A percentile compares a stretch with the other conserved stretches of the same genome.
These are phyloP conservation scores for Lentinula sp. DNA, from an alignment of 768 basidiomycete genomes.

Conservation along the genomic window DNA sequence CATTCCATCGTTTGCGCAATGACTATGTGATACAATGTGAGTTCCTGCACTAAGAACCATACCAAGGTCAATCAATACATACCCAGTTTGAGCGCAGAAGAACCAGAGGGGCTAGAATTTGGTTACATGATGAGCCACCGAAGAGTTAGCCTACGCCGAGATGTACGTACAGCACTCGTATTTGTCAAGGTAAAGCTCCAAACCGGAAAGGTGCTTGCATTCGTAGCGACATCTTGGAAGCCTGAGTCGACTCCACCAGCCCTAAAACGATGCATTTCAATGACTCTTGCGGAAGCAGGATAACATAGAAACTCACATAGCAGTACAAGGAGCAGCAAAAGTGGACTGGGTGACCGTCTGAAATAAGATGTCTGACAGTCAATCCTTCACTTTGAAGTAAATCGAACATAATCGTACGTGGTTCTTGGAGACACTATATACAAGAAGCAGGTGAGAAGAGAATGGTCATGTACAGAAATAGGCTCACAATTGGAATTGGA, in stretches of 20 bases:
- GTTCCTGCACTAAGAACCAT: background rate
- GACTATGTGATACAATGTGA: background rate
- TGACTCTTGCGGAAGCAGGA: background rate
- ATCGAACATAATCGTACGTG: slow-evolving; percentile 21
- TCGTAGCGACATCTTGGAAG: slow-evolving; percentile 31
- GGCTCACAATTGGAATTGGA: slow-evolving; percentile 41
- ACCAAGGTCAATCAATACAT: slow-evolving; percentile 3
- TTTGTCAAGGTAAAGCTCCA: slow-evolving; percentile 24
- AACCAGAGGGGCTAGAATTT: slow-evolving; percentile 42
- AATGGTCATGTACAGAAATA: background rate
- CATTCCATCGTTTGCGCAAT: background rate
- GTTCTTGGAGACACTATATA: slow-evolving; percentile 28
- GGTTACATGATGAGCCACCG: slow-evolving; percentile 18
- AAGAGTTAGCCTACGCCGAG: slow-evolving; percentile 18
- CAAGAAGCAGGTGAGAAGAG: background rate
- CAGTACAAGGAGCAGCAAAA: slow-evolving; percentile 28
- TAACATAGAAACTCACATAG: slow-evolving; percentile 15
- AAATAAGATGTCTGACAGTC: background rate
- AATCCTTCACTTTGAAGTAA: background rate
- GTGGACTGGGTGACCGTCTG: slow-evolving; percentile 35
- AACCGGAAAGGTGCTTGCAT: slow-evolving; percentile 26
- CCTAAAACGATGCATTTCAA: slow-evolving; percentile 11
- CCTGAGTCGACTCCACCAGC: slow-evolving; percentile 37
- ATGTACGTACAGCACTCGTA: background rate
- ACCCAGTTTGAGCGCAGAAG: slow-evolving; percentile 38